Evolutionary conservation across 2,329 filamentous ascomycete species (phyloP), one percentile per base, ranked within the genome.

Genomic region (Xylariaceae sp.): DNA sequence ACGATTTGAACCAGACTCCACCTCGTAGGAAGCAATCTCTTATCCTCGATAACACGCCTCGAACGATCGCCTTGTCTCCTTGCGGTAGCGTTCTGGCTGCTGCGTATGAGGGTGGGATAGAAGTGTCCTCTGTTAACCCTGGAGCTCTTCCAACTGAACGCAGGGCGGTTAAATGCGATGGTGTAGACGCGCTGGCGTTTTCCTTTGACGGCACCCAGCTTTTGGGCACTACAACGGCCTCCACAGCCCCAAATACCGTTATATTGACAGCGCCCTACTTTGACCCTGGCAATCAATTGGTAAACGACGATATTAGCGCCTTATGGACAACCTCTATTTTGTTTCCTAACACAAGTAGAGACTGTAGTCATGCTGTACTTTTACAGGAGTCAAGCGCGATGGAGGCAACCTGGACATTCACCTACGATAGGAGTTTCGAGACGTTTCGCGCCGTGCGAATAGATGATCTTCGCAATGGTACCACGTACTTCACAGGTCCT

Each of bases 291-390:
- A 85, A 84, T 63, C 81, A 86, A 46, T 79, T 88, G 61, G 82
- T 79, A 11, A 86, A 88, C 56, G 85, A 90, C 56, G 83, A 87
- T 60, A 82, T 92, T 60, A 89, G 87, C 69, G 84, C 87, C 21
- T 82, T 94, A 68, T 95, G 91, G 91, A 94, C 91, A 6, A 92
- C 90, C 0, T 92, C 92, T 29, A 93, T 95, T 41, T 76, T 95
- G 3, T 94, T 94, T 54, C 90, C 91, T 3, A 91, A 92, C 65
- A 88, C 86, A n/a, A 91, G 87, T 64, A 84, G 86, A 46, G 88
- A 91, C 63, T 92, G 89, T 69, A 92, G 88, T 64, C 89, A 93
- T 73, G 89, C 89, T 17, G 86, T 89, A 1, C 73, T 94, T 41
- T 76, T 94, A 14, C 84, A 86, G 63, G 79, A 85, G 58, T 82